Conservation (phyloP, 129 eudicot species). For the Flaveria ramosissima region DNA sequence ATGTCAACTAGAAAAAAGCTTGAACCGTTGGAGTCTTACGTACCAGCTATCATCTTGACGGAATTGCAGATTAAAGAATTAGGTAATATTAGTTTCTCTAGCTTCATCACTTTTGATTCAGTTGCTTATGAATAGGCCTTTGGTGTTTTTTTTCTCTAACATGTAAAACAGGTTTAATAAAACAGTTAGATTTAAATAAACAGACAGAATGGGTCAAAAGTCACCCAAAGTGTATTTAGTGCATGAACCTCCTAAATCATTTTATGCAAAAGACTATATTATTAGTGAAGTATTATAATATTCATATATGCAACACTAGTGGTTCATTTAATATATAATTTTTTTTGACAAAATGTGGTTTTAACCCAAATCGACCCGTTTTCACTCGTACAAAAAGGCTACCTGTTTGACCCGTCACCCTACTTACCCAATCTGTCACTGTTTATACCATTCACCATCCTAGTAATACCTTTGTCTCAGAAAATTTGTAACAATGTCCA, state of each 20-base stretch:
- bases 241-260: not conserved
- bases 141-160: not conserved
- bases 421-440: not conserved
- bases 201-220: not conserved
- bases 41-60: slow-evolving; percentile 89
- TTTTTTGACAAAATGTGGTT: not conserved
- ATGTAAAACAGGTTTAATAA: not conserved
- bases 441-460: not conserved
- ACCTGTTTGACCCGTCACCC: not conserved
- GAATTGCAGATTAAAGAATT: slow-evolving; percentile 85
- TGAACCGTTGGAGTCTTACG: slow-evolving; percentile 86
- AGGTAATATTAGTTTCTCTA: slow-evolving; percentile 45
- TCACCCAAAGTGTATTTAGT: not conserved
- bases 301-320: not conserved
- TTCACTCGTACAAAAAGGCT: not conserved
- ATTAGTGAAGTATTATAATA: not conserved
- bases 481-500: not conserved
- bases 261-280: not conserved
- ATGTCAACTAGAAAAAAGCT: slow-evolving; percentile 71
- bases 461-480: not conserved
- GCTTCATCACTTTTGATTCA: not conserved
- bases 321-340: not conserved
- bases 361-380: not conserved
- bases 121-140: not conserved
- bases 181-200: not conserved